A percentile compares a stretch with the other conserved stretches of the same genome.
Evolutionary conservation across 2,329 filamentous ascomycete genomes (phyloP).

Genomic region (Moelleriella libera): DNA sequence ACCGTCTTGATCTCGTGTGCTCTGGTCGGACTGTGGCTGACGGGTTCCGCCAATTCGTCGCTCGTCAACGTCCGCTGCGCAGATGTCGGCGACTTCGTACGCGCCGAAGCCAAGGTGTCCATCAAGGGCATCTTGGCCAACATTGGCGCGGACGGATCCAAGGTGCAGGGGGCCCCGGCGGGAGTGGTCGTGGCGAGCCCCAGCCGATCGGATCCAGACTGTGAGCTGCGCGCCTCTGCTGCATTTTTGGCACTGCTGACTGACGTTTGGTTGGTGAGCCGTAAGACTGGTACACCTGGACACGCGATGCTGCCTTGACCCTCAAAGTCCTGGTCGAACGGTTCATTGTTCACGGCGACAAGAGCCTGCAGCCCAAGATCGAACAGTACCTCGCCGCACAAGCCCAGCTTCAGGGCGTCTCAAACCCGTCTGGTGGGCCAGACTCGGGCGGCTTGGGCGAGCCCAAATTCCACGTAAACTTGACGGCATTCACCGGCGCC

Average conservation of each 20-base stretch:
- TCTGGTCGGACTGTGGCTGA: constrained; percentile 1
- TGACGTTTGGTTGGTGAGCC: not conserved
- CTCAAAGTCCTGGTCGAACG: constrained; percentile 54
- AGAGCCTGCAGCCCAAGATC: constrained; percentile 43
- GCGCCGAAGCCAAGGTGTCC: constrained; percentile 6
- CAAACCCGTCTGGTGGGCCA: constrained; percentile 50
- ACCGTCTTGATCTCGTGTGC: constrained; percentile 1
- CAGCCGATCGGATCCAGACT: constrained; percentile 34
- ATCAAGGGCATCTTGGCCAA: constrained; percentile 21
- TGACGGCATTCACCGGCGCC: constrained; percentile 44
- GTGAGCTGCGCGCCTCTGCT: constrained; percentile 18
- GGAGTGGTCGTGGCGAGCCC: constrained; percentile 43
- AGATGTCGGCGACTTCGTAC: constrained; percentile 6
- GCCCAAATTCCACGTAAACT: constrained; percentile 56
- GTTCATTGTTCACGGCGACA: constrained; percentile 38
- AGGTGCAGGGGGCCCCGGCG: constrained; percentile 27
- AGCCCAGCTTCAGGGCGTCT: constrained; percentile 47
- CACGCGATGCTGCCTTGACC: constrained; percentile 56
- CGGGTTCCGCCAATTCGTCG: not conserved
- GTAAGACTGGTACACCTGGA: constrained; percentile 65
- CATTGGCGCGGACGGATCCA: constrained; percentile 37
- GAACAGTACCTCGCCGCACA: constrained; percentile 54
- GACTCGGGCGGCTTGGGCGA: constrained; percentile 46
- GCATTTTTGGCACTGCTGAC: not conserved
- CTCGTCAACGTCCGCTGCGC: constrained; percentile 11